Evolutionary conservation across 2,329 filamentous ascomycete species (phyloP).

Genomic region (Tolypocladium tundrense): DNA sequence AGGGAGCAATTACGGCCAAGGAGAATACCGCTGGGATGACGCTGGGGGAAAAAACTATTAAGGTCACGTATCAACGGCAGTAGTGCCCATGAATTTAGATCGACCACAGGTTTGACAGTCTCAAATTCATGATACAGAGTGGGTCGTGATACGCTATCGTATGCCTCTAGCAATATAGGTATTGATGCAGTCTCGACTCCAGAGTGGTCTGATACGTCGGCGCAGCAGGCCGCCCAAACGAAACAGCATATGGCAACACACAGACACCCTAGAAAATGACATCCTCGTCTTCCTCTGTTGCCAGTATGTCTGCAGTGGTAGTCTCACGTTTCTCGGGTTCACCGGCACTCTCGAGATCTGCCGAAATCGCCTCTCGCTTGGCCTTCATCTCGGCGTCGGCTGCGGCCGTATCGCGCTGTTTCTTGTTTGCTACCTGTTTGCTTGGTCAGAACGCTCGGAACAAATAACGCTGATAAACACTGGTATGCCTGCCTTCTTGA

Average conservation of each 20-base stretch:
- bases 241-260: conserved; percentile 3
- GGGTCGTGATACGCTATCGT: background rate
- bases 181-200: background rate
- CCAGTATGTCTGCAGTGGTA: conserved; percentile 53
- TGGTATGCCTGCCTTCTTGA: conserved; percentile 60
- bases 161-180: background rate
- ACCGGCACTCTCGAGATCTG: conserved; percentile 13
- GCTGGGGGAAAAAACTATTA: conserved; percentile 68
- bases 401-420: conserved; percentile 64
- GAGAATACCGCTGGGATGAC: conserved; percentile 83
- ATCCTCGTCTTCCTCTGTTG: conserved; percentile 69
- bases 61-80: conserved; percentile 93
- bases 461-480: background rate
- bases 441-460: background rate
- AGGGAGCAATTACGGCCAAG: conserved; percentile 84
- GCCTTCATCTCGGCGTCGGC: conserved; percentile 67
- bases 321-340: conserved; percentile 29
- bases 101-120: background rate
- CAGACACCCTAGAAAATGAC: conserved; percentile 59
- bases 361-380: conserved; percentile 47
- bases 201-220: background rate
- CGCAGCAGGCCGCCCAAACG: background rate
- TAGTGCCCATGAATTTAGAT: conserved; percentile 25
- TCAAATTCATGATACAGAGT: background rate
- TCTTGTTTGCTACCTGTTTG: conserved; percentile 61